These are phyloP conservation scores for Leccinum truebloodii DNA, from an alignment of 768 basidiomycete species.

Conservation along the genomic window DNA sequence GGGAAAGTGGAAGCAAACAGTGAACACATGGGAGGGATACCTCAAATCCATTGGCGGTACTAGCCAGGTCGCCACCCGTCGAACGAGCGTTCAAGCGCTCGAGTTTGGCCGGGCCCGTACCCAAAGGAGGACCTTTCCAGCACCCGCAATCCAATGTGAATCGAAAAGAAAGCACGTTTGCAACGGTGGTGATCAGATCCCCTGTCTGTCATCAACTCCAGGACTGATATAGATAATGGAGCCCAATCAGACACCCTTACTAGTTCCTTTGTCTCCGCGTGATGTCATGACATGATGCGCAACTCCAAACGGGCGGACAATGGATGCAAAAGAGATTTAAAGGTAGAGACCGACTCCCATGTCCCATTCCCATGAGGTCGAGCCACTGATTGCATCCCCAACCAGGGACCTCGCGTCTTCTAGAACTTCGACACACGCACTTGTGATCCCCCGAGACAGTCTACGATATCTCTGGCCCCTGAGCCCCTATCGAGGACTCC, in stretches of 20 bases:
- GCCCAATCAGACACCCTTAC: background rate
- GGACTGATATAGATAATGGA: background rate
- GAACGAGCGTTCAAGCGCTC: background rate
- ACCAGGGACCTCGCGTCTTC: background rate
- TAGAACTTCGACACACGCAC: background rate
- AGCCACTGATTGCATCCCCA: background rate
- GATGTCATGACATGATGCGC: background rate
- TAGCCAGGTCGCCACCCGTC: background rate
- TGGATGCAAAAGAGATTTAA: background rate
- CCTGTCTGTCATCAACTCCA: background rate
- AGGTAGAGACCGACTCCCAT: background rate
- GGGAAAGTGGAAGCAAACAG: background rate
- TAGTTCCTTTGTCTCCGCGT: background rate
- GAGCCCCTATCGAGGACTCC: background rate
- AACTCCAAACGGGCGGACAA: constrained; percentile 4
- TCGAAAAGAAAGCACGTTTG: background rate
- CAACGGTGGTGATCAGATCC: background rate
- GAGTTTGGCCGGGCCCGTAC: background rate
- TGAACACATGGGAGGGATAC: background rate
- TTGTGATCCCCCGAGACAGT: constrained; percentile 4
- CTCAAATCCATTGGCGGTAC: background rate
- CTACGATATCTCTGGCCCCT: constrained; percentile 8
- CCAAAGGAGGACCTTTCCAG: background rate
- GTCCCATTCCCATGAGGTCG: background rate
- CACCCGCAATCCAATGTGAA: background rate